phyloP scores from a whole-genome alignment of 1,284 basidiomycete genomes.

The Trichosporon ovoides region DNA sequence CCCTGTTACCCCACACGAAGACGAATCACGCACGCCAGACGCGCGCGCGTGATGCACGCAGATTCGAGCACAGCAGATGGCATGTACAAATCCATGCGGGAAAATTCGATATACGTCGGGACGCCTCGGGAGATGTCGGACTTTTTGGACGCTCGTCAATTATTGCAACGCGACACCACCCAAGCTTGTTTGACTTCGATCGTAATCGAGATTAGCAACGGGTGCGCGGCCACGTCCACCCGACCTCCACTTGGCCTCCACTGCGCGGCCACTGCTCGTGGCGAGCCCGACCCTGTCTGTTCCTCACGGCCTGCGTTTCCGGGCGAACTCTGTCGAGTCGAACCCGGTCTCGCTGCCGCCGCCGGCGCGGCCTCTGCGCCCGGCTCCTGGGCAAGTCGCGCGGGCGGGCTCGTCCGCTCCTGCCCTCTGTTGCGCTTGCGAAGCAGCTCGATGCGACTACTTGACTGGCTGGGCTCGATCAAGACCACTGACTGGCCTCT shows the following conservation, averaged over 20 bases:
- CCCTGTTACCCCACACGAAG: conserved; percentile 6
- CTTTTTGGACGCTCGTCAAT: neutral
- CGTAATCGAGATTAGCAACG: conserved; percentile 4
- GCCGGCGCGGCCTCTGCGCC: neutral
- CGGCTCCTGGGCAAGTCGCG: neutral
- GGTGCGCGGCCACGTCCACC: conserved; percentile 1
- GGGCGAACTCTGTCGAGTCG: neutral
- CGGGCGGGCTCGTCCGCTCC: conserved; percentile 1
- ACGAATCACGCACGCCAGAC: neutral
- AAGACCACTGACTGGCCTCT: neutral
- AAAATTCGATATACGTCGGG: conserved; percentile 5
- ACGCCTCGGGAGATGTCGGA: conserved; percentile 5
- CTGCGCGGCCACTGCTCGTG: neutral
- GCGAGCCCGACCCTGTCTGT: neutral
- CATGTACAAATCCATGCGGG: conserved; percentile 6
- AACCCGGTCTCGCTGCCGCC: neutral
- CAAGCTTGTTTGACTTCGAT: conserved; percentile 3
- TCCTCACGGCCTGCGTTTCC: neutral
- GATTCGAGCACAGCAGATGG: neutral
- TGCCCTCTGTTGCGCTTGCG: neutral
- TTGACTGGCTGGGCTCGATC: neutral
- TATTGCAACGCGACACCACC: neutral
- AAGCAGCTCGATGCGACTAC: neutral
- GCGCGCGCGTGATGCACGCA: neutral
- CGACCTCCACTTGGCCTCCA: conserved; percentile 3